A percentile compares a stretch with the other conserved stretches of the same genome.
These are phyloP conservation scores for Triticum turgidum DNA, from an alignment of 176 grass and related monocot genomes.

Conservation along the genomic window DNA sequence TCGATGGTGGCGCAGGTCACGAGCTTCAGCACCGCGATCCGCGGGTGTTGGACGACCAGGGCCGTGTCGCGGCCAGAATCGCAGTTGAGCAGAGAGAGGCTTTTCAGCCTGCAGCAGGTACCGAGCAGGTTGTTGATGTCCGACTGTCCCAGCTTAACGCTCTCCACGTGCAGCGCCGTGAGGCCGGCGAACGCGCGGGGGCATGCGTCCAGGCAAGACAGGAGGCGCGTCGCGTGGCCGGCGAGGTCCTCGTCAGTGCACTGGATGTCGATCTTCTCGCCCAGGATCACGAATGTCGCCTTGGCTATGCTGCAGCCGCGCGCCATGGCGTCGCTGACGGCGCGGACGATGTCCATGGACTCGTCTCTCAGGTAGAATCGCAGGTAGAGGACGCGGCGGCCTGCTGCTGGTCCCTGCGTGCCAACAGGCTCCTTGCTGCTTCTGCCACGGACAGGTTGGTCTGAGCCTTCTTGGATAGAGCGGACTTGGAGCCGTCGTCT, in stretches of 20 bases:
- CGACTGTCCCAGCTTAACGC: background rate
- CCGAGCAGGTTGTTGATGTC: background rate
- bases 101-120: background rate
- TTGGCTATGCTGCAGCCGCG: background rate
- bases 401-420: background rate
- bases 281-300: background rate
- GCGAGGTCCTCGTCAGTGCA: background rate
- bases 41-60: background rate
- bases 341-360: background rate
- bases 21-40: background rate
- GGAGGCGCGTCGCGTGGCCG: background rate
- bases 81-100: background rate
- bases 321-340: background rate
- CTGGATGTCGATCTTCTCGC: background rate
- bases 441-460: background rate
- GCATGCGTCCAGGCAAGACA: background rate
- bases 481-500: no score
- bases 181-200: constrained; percentile 11
- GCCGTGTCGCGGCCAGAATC: background rate
- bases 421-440: background rate
- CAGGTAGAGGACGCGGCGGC: background rate
- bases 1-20: background rate
- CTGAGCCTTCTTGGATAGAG: background rate
- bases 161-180: constrained; percentile 1
- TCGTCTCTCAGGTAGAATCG: background rate